Conservation (phyloP, 495 filamentous ascomycete genomes). For the Letharia columbiana region DNA sequence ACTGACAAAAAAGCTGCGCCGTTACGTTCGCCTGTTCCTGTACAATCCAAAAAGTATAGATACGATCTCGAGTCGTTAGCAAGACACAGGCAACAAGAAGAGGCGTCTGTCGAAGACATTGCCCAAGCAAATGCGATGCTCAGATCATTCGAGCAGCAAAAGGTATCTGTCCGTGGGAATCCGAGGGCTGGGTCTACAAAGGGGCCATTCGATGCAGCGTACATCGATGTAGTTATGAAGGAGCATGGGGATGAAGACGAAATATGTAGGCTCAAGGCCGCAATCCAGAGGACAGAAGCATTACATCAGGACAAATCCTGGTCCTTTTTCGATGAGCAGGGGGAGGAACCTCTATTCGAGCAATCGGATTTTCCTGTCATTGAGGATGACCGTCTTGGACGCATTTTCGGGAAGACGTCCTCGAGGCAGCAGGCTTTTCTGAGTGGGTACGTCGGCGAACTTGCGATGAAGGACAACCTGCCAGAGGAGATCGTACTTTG, state of each 20-base stretch:
- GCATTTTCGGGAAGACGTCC: constrained; percentile 24
- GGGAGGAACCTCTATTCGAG: constrained; percentile 23
- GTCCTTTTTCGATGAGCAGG: constrained; percentile 53
- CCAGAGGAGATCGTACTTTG: constrained; percentile 66
- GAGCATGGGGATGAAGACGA: constrained; percentile 48
- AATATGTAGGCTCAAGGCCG: constrained; percentile 52
- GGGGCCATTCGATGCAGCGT: constrained; percentile 34
- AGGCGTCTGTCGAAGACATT: constrained; percentile 49
- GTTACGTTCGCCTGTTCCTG: constrained; percentile 34
- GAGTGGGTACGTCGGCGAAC: constrained; percentile 57
- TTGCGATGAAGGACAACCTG: constrained; percentile 45
- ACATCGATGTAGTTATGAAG: constrained; percentile 37
- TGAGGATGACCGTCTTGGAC: constrained; percentile 8
- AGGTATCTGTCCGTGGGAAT: constrained; percentile 23
- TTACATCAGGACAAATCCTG: constrained; percentile 50
- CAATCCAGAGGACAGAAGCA: constrained; percentile 68
- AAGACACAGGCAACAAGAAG: constrained; percentile 48
- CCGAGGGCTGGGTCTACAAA: constrained; percentile 16
- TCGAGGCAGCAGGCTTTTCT: constrained; percentile 55
- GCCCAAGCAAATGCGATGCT: constrained; percentile 43
- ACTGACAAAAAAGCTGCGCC: constrained; percentile 9
- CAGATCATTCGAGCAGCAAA: constrained; percentile 28
- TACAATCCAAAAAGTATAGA: constrained; percentile 48
- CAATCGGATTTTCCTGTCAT: constrained; percentile 9
- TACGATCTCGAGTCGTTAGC: constrained; percentile 60